Percentiles rank a stretch among this genome's conserved stretches.
Conservation (phyloP, 1,284 basidiomycete species). For the Trametes pubescens region DNA sequence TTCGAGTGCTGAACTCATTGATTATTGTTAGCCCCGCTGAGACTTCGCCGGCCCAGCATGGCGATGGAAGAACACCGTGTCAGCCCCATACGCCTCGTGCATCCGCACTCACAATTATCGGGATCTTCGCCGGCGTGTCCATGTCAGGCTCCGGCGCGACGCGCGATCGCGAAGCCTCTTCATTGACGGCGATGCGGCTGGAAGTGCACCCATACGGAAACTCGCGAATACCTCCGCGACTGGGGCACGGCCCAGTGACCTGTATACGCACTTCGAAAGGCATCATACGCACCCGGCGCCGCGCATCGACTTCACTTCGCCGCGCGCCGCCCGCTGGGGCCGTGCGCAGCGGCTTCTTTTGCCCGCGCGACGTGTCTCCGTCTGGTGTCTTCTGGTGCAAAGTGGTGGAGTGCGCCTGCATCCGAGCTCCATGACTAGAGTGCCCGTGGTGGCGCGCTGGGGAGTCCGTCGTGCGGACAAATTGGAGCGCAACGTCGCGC, state of each 20-base stretch:
- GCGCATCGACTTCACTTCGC: too few species aligned
- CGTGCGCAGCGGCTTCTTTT: too few species aligned
- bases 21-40: not conserved
- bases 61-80: not conserved
- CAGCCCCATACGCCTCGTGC: not conserved
- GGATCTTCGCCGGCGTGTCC: constrained; percentile 1
- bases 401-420: not conserved
- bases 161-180: not conserved
- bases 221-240: not conserved
- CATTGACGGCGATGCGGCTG: not conserved
- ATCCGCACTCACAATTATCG: not conserved
- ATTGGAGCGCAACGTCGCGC: not conserved
- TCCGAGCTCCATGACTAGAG: not conserved
- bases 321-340: not conserved
- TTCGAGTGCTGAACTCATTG: not conserved
- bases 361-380: not conserved
- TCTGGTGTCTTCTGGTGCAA: not conserved
- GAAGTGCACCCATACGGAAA: not conserved
- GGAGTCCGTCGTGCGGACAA: too few species aligned
- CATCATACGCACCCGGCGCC: too few species aligned
- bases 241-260: too few species aligned
- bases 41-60: not conserved
- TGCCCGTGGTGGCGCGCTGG: not conserved
- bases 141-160: not conserved
- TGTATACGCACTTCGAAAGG: too few species aligned